Evolutionary conservation across 495 filamentous ascomycete species (phyloP).

Genomic region (Neurospora intermedia): DNA sequence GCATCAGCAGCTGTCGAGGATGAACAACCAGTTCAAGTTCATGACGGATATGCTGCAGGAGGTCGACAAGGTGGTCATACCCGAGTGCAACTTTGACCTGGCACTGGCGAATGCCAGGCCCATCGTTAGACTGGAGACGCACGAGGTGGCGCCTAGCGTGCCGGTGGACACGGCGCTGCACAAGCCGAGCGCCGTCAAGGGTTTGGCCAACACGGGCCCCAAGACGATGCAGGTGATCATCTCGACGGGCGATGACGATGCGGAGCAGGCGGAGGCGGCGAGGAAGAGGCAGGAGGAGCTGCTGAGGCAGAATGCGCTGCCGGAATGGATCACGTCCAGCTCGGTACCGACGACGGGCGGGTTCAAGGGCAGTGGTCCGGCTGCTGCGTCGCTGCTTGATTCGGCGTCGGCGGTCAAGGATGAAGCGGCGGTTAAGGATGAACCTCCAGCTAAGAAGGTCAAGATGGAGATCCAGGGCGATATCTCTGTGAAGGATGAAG

Average conservation of each 20-base stretch:
- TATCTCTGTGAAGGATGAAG: constrained; percentile 30
- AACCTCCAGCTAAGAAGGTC: constrained; percentile 41
- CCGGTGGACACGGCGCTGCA: constrained; percentile 31
- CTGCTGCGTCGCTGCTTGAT: constrained; percentile 13
- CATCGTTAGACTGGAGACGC: constrained; percentile 47
- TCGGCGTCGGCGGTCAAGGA: background rate
- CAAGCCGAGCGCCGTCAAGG: constrained; percentile 60
- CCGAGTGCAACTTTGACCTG: constrained; percentile 75
- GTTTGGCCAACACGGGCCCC: constrained; percentile 53
- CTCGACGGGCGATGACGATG: constrained; percentile 62
- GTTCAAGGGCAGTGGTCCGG: constrained; percentile 6
- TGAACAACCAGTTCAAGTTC: constrained; percentile 77
- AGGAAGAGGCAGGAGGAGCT: constrained; percentile 60
- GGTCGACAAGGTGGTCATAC: constrained; percentile 74
- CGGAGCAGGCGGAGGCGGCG: constrained; percentile 57
- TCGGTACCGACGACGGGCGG: constrained; percentile 48
- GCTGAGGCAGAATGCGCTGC: constrained; percentile 74
- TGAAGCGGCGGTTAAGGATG: constrained; percentile 24
- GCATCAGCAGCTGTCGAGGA: constrained; percentile 79
- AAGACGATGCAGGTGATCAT: constrained; percentile 69
- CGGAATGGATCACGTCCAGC: constrained; percentile 79
- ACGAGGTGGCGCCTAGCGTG: constrained; percentile 48
- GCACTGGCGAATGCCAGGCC: constrained; percentile 52
- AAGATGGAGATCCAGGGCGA: constrained; percentile 39
- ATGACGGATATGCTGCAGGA: constrained; percentile 77